Evolutionary conservation across 108 stramenopile species (phyloP), one percentile per base, ranked within the genome.

Genomic region (Schizochytrium sp.): DNA sequence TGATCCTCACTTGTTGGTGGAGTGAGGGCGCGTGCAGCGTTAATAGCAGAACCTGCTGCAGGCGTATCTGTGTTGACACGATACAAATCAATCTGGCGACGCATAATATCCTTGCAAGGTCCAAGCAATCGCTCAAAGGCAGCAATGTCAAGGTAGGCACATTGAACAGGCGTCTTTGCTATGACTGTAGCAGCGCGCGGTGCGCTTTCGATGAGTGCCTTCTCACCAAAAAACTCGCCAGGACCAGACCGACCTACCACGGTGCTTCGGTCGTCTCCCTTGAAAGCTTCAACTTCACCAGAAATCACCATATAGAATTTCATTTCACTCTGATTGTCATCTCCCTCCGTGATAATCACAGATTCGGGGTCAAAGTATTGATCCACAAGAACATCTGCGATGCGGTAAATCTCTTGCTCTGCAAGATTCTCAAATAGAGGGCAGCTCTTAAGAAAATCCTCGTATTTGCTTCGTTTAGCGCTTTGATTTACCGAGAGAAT

Each of bases 391-490:
- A 45, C 53, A 72, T 69, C 47, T 49, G 45, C 72, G 56, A 61
- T 93, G 91, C 64, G 93, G 56, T 38, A 15, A 72, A 59, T 59
- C 87, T 76, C 61, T 72, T 88, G 13, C 13, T 89, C 72, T 46
- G 72, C 91, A 57, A 95, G 87, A 46, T 95, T 94, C 89, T 92
- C 91, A 60, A 97, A 94, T 61, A 96, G 92, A 44, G 93, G 92
- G 56, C 96, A 95, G 90, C 93, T 94, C 50, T 89, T 87, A 69
- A 97, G 87, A 61, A 93, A 83, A 1, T 89, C 93, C 61, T 95
- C 92, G 57, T 95, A 93, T 64, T 96, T 95, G 83, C 91, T 90
- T 72, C 96, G 93, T 60, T 95, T 92, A 41, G 92, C 89, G 72
- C 90, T 88, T 44, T 91, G 89, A 59, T 93, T 91, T 64, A 91